A percentile compares a stretch with the other conserved stretches of the same genome.
Conservation (phyloP, 495 filamentous ascomycete genomes). For the Lasiosphaeria ovina region DNA sequence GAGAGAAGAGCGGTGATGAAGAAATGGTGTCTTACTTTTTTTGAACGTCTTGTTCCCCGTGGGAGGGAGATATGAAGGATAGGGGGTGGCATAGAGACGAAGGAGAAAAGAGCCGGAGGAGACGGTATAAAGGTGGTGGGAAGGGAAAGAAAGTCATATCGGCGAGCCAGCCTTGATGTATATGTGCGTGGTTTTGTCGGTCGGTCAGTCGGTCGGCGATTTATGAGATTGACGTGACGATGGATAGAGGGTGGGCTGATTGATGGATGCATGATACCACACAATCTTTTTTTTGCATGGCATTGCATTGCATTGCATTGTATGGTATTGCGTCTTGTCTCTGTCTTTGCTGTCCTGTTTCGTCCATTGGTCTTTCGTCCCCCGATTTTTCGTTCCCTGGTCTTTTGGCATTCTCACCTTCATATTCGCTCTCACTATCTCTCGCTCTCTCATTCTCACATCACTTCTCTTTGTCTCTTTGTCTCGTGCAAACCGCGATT, state of each 20-base stretch:
- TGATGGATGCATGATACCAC: conserved; percentile 1
- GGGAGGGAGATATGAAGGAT: background rate
- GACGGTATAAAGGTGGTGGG: too few relatives aligned
- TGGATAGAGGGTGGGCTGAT: background rate
- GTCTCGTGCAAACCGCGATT: too few relatives aligned
- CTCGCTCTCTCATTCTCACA: too few relatives aligned
- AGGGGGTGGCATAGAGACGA: too few relatives aligned
- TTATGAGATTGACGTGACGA: conserved; percentile 1
- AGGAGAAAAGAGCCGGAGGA: too few relatives aligned
- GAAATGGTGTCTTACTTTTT: background rate
- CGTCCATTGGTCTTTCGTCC: background rate
- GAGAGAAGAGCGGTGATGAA: background rate
- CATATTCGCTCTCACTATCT: background rate
- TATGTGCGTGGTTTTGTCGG: too few relatives aligned
- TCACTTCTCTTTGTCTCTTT: too few relatives aligned
- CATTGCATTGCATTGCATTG: background rate
- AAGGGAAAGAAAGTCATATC: too few relatives aligned
- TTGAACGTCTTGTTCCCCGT: background rate
- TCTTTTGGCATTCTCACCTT: background rate
- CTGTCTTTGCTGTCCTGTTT: background rate
- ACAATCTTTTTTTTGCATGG: background rate
- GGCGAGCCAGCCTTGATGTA: too few relatives aligned
- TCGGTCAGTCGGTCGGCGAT: background rate
- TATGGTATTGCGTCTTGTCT: background rate
- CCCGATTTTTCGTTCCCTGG: background rate